phyloP scores from a whole-genome alignment of 305 asterid species.

The Caryopteris hybrid region DNA sequence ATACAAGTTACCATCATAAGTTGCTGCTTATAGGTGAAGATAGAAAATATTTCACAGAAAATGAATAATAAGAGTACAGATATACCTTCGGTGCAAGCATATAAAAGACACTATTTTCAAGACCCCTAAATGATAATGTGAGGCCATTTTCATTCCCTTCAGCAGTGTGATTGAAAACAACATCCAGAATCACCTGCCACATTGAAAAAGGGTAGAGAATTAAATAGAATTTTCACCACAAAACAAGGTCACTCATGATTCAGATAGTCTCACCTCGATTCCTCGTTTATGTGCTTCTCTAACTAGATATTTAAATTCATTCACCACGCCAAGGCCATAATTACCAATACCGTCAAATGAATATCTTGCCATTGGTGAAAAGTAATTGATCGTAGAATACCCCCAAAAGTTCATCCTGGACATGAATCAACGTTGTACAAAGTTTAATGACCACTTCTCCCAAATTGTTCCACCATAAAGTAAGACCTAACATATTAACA shows the following conservation, averaged over 20 bases:
- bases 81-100: conserved; percentile 92
- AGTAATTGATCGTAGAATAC: conserved; percentile 86
- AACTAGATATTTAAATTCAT: conserved; percentile 85
- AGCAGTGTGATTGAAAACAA: conserved; percentile 96
- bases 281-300: conserved; percentile 95
- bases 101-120: conserved; percentile 87
- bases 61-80: neutral
- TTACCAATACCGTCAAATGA: conserved; percentile 58
- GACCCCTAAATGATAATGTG: conserved; percentile 76
- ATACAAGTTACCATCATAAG: neutral
- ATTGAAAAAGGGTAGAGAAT: conserved; percentile 22
- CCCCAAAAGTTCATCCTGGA: conserved; percentile 98
- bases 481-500: too few species aligned
- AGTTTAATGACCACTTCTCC: conserved; percentile 7
- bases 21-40: neutral
- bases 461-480: conserved; percentile 17
- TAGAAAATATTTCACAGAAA: neutral
- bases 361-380: conserved; percentile 97
- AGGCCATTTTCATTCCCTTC: conserved; percentile 99
- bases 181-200: conserved; percentile 93
- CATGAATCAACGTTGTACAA: conserved; percentile 10
- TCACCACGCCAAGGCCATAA: conserved; percentile 66
- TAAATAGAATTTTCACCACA: conserved; percentile 4
- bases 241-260: conserved; percentile 8
- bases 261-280: conserved; percentile 59